A percentile compares a stretch with the other conserved stretches of the same genome.
Conservation (phyloP, 805 yeast species). For the Starmerella asiatica region DNA sequence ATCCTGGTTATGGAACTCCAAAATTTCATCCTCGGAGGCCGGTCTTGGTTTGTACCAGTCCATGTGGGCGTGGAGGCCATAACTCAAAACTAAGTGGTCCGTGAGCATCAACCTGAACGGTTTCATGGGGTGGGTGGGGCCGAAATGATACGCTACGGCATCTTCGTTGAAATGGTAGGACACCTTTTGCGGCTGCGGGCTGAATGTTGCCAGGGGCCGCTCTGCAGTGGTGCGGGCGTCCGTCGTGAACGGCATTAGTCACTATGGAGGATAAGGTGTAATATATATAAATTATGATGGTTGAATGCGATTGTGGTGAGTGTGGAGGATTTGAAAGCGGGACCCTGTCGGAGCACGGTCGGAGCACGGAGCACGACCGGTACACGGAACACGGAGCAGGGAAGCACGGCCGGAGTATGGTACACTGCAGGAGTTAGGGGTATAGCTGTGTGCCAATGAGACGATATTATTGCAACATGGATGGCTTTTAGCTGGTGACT, state of each 20-base stretch:
- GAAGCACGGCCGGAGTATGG: no score
- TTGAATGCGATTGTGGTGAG: no score
- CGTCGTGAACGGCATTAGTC: slow-evolving; percentile 27
- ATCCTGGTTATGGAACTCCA: slow-evolving; percentile 76
- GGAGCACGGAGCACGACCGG: no score
- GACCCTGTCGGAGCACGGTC: no score
- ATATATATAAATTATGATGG: no score
- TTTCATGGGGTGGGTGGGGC: slow-evolving; percentile 95
- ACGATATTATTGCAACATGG: no score
- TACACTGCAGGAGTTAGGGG: no score
- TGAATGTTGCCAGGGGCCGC: slow-evolving; percentile 34
- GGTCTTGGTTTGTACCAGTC: slow-evolving; percentile 72
- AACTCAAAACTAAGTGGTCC: slow-evolving; percentile 75
- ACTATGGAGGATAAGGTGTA: slow-evolving; percentile 11
- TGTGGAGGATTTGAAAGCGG: no score
- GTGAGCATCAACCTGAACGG: slow-evolving; percentile 90
- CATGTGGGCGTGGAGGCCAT: slow-evolving; percentile 78
- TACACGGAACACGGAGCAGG: no score
- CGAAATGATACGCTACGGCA: slow-evolving; percentile 73
- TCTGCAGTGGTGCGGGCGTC: slow-evolving; percentile 32
- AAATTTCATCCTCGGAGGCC: slow-evolving; percentile 69
- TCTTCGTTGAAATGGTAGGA: slow-evolving; percentile 81
- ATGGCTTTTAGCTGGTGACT: no score
- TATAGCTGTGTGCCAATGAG: no score
- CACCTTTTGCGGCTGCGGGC: slow-evolving; percentile 30